Base-by-base conservation (phyloP, 176 grass and related monocot species). In the Guadua angustifolia region DNA sequence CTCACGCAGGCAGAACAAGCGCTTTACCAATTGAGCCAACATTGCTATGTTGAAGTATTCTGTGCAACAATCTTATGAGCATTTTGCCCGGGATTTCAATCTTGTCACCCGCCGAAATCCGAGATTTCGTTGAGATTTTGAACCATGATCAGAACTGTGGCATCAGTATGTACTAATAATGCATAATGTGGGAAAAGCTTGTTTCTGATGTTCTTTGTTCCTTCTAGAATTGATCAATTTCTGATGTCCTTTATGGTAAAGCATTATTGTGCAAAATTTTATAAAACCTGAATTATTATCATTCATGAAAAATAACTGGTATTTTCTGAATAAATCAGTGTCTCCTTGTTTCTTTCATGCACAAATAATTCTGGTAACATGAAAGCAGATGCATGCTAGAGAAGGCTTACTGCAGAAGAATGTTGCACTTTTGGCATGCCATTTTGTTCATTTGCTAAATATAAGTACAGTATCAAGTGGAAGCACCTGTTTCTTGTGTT, bases 171-270 rank as follows among this genome's bases (percentile, higher is more conserved):
- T 51, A 38, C 43, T 74, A 44, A 79, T 99, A 67, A 66, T 65
- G n/a, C 55, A 57, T 80, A 68, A 66, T 40, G 26, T 43, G 33
- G 44, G 70, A 63, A 71, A 16, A 43, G 9, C 2, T 67, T 35
- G 49, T 61, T 82, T 32, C 25, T 92, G 40, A 79, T 35, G 21
- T 73, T 82, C 26, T 86, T 78, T 60, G 10, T 86, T 74, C 71
- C 53, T 82, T 86, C 66, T 86, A 99, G 96, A 85, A 62, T 86
- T 99, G 81, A 86, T 95, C 69, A 92, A 79, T 87, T 88, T 99
- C 29, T 29, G 29, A 29, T 29, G 29, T 29, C 29, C 45, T 69
- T 80, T 3, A 12, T 57, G 36, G 60, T 46, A 57, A 24, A 57
- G 5, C 24, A 65, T 36, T 53, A 66, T 24, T 40, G 12, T 80